phyloP scores from a whole-genome alignment of 345 rosid genomes.

The Carallia brachiata region DNA sequence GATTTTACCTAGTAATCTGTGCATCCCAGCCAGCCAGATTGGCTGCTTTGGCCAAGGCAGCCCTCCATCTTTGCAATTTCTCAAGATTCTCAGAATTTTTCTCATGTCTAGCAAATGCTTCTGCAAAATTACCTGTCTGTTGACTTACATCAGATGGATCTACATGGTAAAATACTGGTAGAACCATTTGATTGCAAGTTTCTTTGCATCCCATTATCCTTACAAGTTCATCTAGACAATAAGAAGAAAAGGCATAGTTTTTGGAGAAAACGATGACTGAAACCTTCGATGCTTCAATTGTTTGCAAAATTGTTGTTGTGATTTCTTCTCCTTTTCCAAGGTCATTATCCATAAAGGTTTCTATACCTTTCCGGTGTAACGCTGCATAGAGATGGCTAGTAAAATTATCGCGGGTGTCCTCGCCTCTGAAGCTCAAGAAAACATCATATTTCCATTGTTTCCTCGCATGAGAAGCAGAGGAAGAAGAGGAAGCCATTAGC shows the following conservation, averaged over 20 bases:
- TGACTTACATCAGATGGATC: constrained; percentile 5
- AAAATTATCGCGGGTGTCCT: constrained; percentile 18
- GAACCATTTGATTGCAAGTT: constrained; percentile 1
- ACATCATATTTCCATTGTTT: constrained; percentile 13
- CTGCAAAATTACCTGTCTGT: neutral
- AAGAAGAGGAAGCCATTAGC: neutral
- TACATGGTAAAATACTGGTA: constrained; percentile 7
- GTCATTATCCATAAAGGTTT: constrained; percentile 8
- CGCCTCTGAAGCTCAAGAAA: constrained; percentile 23
- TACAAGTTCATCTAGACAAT: constrained; percentile 15
- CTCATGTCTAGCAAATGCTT: constrained; percentile 2
- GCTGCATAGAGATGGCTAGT: constrained; percentile 13
- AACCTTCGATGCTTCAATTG: neutral
- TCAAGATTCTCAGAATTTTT: neutral
- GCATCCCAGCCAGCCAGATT: neutral
- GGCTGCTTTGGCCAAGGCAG: constrained; percentile 3
- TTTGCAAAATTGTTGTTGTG: neutral
- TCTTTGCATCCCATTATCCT: constrained; percentile 4
- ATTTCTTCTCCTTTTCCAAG: constrained; percentile 7
- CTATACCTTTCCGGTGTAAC: neutral
- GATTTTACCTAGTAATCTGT: too few relatives aligned
- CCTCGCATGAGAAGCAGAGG: neutral
- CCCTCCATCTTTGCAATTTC: constrained; percentile 11
- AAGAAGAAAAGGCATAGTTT: constrained; percentile 8
- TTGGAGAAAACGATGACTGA: constrained; percentile 7